Base-by-base conservation (phyloP, 108 stramenopile genomes). In the Schizochytrium sp. region DNA sequence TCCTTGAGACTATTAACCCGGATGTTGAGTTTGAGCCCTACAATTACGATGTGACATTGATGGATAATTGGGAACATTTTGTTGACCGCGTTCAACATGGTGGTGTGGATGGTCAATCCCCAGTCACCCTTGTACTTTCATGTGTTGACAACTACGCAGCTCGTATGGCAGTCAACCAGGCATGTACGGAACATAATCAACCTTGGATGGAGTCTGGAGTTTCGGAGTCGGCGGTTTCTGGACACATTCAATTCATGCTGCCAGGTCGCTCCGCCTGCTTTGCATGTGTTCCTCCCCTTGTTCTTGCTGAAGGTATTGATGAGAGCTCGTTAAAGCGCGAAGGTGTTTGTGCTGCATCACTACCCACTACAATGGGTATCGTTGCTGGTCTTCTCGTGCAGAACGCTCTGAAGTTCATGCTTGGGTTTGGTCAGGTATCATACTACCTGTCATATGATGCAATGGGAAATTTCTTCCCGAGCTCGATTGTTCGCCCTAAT, bases 101-200 rank as follows among this genome's bases (percentile, higher is more conserved):
- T 49, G 69, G 88, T 3, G n/a, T 72, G 5, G 69, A 41, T 17
- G 69, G 44, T 7, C 13, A n/a, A 17, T 89, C 88, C 8, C 64
- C 88, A 8, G 88, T 89, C 38, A 40, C 50, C 7, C 72, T 89
- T 19, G 88, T 89, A 19, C 72, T 89, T 3, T 49, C 46, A 15
- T 89, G 88, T 45, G 88, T 89, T 45, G 88, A 89, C n/a, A 89
- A 89, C 61, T 89, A 89, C 49, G 88, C 88, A 3, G 88, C 88
- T 38, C 88, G 88, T 55, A 73, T 72, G 10, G 47, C 88, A 4
- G 53, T 89, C 3, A 89, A 89, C 46, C 88, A 89, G 72, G 88
- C 88, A 46, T 89, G 88, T 72, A 72, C 46, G 69, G 88, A 89
- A 46, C 69, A 50, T 19, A 41, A 89, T 47, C 46, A 56, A 46